Evolutionary conservation across 2,329 filamentous ascomycete genomes (phyloP), one percentile per base, ranked within the genome.

Genomic region (Coleophoma crateriformis): DNA sequence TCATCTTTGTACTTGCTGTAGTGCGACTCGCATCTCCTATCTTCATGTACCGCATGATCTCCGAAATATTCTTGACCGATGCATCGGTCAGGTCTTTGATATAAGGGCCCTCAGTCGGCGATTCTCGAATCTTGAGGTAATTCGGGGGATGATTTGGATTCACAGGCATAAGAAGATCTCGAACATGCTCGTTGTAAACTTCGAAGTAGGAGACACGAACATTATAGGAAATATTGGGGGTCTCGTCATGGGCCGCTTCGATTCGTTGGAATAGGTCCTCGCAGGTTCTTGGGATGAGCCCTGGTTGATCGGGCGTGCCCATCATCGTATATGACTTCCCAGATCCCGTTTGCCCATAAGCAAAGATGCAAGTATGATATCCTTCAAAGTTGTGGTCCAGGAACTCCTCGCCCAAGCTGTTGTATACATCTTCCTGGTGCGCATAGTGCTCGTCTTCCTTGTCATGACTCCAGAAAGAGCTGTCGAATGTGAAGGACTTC

Each of bases 251-350:
- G 48, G 81, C 78, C 40, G 83, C 81, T 57, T 92, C 86, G 65
- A 99, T 96, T 49, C 94, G 83, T 72, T 96, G 84, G 66, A 99
- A 99, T 46, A 99, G 78, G 68, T 96, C 94, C 68, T 96, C 87
- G 68, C 94, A 99, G 10, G 94, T 99, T 46, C 91, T 82, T 7
- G 94, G 94, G 57, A 99, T 99, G 49, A 99, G 76, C 4, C 94
- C 94, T 0, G 90, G 90, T 58, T 95, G 82, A 32, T 94, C 87
- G 6, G 85, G 77, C 1, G 79, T 84, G 40, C 94, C 94, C 94
- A 99, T 99, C 83, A 87, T 99, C 39, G 94, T 96, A 71, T 97
- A 99, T 66, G 89, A 95, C 74, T 99, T 99, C 46, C 94, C 94
- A 1, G 91, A 95, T 20, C 94, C 94, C 0, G 94, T 99, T 74